Evolutionary conservation across 176 grass and related monocot genomes (phyloP).

Genomic region (Tillandsia fasciculata): DNA sequence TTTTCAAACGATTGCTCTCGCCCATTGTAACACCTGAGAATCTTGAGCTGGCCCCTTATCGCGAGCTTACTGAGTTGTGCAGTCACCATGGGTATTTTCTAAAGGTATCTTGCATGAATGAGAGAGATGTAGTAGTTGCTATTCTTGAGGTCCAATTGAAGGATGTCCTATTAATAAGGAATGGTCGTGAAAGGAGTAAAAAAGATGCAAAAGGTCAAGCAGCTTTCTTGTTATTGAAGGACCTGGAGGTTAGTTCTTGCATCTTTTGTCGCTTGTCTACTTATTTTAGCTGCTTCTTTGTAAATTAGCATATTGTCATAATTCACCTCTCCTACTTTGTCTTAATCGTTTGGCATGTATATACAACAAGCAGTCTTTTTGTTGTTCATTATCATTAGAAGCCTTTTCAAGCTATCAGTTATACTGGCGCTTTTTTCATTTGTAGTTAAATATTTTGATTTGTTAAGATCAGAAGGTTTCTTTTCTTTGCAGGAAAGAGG

Average conservation of each 20-base stretch:
- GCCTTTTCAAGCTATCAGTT: conserved; percentile 11
- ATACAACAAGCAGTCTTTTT: background rate
- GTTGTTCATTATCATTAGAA: background rate
- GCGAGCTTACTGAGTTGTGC: conserved; percentile 68
- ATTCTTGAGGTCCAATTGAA: conserved; percentile 57
- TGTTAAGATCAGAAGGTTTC: conserved; percentile 8
- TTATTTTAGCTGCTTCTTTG: background rate
- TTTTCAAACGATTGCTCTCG: conserved; percentile 65
- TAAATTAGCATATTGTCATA: no score
- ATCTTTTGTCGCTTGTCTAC: background rate
- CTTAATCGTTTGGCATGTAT: background rate
- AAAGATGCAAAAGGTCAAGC: conserved; percentile 72
- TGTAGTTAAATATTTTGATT: background rate
- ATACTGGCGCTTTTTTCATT: background rate
- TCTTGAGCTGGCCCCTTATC: conserved; percentile 56
- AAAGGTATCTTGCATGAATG: conserved; percentile 36
- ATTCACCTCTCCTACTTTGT: background rate
- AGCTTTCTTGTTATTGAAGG: conserved; percentile 66
- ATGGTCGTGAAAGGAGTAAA: conserved; percentile 43
- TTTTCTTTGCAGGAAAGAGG: conserved; percentile 44
- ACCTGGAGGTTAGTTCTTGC: conserved; percentile 49
- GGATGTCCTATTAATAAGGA: conserved; percentile 49
- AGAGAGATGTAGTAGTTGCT: conserved; percentile 48
- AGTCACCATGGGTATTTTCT: conserved; percentile 60
- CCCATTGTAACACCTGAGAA: conserved; percentile 91